These are phyloP conservation scores for Rosellinia necatrix DNA, from an alignment of 2,329 filamentous ascomycete genomes.

Conservation along the genomic window DNA sequence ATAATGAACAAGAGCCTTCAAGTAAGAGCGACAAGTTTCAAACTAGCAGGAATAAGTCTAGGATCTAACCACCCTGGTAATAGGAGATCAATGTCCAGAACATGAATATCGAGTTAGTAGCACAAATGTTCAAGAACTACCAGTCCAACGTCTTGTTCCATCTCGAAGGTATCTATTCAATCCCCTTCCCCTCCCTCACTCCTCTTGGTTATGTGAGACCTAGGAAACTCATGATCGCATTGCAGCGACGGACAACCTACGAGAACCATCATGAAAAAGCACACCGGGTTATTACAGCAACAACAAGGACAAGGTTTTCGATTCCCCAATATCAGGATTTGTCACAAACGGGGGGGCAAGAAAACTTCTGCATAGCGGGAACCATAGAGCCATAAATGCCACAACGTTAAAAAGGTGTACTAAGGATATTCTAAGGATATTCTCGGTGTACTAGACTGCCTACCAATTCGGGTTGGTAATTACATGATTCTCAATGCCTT, in stretches of 20 bases:
- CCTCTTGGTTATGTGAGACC: no score
- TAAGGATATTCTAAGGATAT: no score
- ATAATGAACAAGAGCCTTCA: conserved; percentile 92
- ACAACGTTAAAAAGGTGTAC: no score
- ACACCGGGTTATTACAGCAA: background rate
- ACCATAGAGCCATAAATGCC: no score
- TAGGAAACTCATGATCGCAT: conserved; percentile 1
- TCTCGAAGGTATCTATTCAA: conserved; percentile 82
- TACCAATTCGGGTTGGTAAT: no score
- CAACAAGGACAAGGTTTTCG: background rate
- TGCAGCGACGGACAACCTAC: conserved; percentile 79
- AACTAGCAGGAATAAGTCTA: background rate
- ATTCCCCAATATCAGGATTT: background rate
- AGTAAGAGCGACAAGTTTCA: conserved; percentile 49
- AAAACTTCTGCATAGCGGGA: no score
- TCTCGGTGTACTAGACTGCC: no score
- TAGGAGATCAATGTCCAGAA: conserved; percentile 98
- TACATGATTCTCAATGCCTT: no score
- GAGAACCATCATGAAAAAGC: conserved; percentile 73
- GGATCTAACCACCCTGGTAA: background rate
- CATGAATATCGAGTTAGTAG: conserved; percentile 97
- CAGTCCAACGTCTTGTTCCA: conserved; percentile 98
- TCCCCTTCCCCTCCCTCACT: background rate
- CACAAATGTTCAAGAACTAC: conserved; percentile 99
- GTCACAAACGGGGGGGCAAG: no score